A percentile compares a stretch with the other conserved stretches of the same genome.
Conservation (phyloP, 2,329 filamentous ascomycete genomes). For the Xylaria sp. region DNA sequence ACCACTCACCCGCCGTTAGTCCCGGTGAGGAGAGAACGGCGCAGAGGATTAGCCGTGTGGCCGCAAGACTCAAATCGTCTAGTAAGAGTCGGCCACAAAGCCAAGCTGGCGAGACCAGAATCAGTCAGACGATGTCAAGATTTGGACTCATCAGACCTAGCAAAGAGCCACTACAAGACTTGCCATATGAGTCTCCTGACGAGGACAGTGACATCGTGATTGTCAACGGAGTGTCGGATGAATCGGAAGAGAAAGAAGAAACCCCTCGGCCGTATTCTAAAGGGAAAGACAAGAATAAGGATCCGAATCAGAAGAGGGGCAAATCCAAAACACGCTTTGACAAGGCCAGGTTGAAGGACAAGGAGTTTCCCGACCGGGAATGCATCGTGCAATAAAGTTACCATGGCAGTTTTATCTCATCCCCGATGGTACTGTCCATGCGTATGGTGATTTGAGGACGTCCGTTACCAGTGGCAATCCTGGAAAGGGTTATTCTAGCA, state of each 20-base stretch:
- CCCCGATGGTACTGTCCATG: no score
- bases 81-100: slow-evolving; percentile 67
- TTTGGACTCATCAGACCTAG: slow-evolving; percentile 63
- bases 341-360: slow-evolving; percentile 42
- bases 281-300: slow-evolving; percentile 40
- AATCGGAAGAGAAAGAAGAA: slow-evolving; percentile 26
- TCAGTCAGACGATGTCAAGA: slow-evolving; percentile 68
- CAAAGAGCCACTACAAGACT: slow-evolving; percentile 59
- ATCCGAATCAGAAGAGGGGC: slow-evolving; percentile 37
- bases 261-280: slow-evolving; percentile 19
- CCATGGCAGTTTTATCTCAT: background rate
- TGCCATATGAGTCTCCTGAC: slow-evolving; percentile 40
- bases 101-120: slow-evolving; percentile 67
- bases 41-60: slow-evolving; percentile 67
- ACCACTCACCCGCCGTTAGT: slow-evolving; percentile 55
- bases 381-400: slow-evolving; percentile 43
- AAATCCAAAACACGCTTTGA: slow-evolving; percentile 43
- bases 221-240: slow-evolving; percentile 20
- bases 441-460: background rate
- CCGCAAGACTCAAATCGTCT: slow-evolving; percentile 63
- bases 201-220: slow-evolving; percentile 42
- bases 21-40: slow-evolving; percentile 65
- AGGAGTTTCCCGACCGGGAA: slow-evolving; percentile 43
- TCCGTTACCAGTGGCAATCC: background rate
- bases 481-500: background rate